These are phyloP conservation scores for Hypholoma sublateritium DNA, from an alignment of 768 basidiomycete species.

Conservation along the genomic window DNA sequence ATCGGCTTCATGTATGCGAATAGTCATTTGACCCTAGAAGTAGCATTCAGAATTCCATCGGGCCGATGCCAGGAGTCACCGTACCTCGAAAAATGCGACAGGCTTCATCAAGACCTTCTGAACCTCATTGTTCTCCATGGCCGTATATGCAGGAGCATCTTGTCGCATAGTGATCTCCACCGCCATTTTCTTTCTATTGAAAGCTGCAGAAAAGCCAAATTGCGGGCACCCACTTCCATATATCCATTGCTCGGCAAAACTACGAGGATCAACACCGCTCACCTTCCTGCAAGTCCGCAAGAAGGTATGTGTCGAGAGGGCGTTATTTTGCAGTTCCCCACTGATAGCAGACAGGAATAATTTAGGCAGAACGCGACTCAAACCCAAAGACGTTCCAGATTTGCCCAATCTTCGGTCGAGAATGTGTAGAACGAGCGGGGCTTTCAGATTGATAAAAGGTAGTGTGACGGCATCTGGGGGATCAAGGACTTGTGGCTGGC, in stretches of 20 bases:
- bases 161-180: constrained; percentile 96
- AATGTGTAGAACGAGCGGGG: constrained; percentile 95
- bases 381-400: constrained; percentile 90
- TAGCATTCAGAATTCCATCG: constrained; percentile 1
- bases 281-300: constrained; percentile 91
- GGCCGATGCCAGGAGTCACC: constrained; percentile 10
- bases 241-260: constrained; percentile 99
- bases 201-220: constrained; percentile 86
- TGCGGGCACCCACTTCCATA: constrained; percentile 95
- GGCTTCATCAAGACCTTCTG: constrained; percentile 73
- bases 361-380: constrained; percentile 93
- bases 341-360: constrained; percentile 92
- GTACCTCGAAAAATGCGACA: constrained; percentile 85
- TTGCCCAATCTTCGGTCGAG: constrained; percentile 92
- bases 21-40: constrained; percentile 92
- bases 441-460: constrained; percentile 92
- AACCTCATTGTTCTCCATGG: constrained; percentile 67
- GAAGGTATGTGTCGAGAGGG: constrained; percentile 87
- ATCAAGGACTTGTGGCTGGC: constrained; percentile 81
- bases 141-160: constrained; percentile 74
- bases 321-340: constrained; percentile 84
- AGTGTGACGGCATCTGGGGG: constrained; percentile 80
- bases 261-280: constrained; percentile 84
- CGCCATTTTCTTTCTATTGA: constrained; percentile 97
- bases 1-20: constrained; percentile 98